phyloP scores from a whole-genome alignment of 2,329 filamentous ascomycete genomes.

The Botryosphaeria dothidea region DNA sequence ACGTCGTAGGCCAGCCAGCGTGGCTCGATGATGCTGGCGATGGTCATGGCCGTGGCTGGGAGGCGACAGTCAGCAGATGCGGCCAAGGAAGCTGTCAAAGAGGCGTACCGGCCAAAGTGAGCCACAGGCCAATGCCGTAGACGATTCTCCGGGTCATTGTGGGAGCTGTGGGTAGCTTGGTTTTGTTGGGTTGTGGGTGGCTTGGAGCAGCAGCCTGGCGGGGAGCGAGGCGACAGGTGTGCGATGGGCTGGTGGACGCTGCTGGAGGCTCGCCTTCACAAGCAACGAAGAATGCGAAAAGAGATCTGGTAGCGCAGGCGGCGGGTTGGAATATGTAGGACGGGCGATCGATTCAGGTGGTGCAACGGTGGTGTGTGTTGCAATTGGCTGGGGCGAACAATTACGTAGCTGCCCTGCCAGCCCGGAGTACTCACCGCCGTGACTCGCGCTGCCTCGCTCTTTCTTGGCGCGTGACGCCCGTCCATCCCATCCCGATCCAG shows the following conservation, averaged over 20 bases:
- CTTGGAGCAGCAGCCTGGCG: neutral
- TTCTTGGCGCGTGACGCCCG: neutral
- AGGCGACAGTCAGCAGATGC: neutral
- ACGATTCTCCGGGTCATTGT: conserved; percentile 51
- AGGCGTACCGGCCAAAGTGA: conserved; percentile 44
- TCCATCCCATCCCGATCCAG: neutral
- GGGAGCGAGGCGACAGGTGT: neutral
- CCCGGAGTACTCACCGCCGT: conserved; percentile 5
- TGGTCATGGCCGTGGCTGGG: conserved; percentile 69
- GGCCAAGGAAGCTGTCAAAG: neutral
- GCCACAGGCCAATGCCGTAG: conserved; percentile 50
- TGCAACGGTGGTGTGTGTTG: conserved; percentile 1
- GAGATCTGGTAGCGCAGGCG: neutral
- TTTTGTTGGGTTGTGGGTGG: neutral
- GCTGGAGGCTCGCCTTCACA: neutral
- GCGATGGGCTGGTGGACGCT: neutral
- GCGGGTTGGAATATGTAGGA: conserved; percentile 3
- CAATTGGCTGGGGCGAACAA: conserved; percentile 3
- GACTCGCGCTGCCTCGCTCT: neutral
- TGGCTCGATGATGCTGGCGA: conserved; percentile 68
- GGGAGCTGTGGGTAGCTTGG: neutral
- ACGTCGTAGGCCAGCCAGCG: conserved; percentile 65
- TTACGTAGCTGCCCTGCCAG: neutral
- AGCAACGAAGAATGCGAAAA: neutral
- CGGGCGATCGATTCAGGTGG: conserved; percentile 1